Base-by-base conservation (phyloP, 495 filamentous ascomycete species). In the Penicillium parvum region DNA sequence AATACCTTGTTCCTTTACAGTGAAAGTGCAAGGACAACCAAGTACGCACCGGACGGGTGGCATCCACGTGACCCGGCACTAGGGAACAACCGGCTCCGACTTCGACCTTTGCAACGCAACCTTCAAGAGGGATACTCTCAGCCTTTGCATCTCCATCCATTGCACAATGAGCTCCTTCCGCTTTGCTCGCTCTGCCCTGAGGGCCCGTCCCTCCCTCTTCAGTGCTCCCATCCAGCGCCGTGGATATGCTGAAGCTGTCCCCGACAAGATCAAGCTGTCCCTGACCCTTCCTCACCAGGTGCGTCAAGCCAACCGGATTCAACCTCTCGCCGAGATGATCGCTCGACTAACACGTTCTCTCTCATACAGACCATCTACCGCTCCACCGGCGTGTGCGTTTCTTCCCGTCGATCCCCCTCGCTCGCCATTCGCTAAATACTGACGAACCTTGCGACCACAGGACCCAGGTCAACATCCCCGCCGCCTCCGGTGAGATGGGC, bases 401-500 rank as follows among this genome's bases (percentile, higher is more conserved):
- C 20, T 32, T 18, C 21, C 36, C 41, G 28, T 41, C 15, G 40
- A 29, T 40, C 45, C 29, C 42, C 45, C 40, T 32, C 39, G 25
- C 41, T 41, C 38, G 27, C 33, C 39, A 25, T 36, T 37, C 37
- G 49, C 50, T 50, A 48, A 45, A 57, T 65, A 68, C 65, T 71
- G 55, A 71, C 62, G 32, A 51, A 40, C 30, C 48, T 58, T 53
- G 52, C 61, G 50, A 61, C 60, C 15, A 52, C 71, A 96, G 80
- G 63, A 84, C 96, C 59, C 92, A 99, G 75, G 94, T 99, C 76
- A 99, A 99, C 81, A 80, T 99, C 58, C 84, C 94, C 65, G 91
- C 92, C 63, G 92, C 95, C 73, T 90, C 90, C 39, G 92, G 92
- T 59, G 94, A 96, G 58, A 99, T 99, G 92, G 92, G 92, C 84